Evolutionary conservation across 805 yeast species (phyloP), one percentile per base, ranked within the genome.

Genomic region (Wickerhamomyces bovis): DNA sequence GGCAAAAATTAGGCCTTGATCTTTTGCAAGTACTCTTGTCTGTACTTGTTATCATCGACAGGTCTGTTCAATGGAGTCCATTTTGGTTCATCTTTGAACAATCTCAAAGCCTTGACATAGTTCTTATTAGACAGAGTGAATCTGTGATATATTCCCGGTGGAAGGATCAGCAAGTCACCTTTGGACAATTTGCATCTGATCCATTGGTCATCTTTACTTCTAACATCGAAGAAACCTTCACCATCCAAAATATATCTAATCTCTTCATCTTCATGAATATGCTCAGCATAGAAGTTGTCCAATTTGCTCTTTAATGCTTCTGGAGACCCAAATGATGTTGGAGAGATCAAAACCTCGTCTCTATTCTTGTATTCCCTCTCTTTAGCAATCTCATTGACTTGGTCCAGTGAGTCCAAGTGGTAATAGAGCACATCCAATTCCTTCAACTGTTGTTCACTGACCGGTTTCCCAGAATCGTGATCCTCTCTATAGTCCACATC

Each of bases 181-280:
- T 76, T 72, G 26, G 62, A 70, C 31, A 89, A 72, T 50, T 76
- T 75, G 47, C 83, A 75, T 49, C 98, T 77, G 46, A 92, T 74
- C 99, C 99, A 92, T 46, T 70, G 63, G 46, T 75, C 76, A 12
- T 74, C 60, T 25, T 69, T 60, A 57, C 79, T 83, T 54, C 96
- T 75, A 8, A 92, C 88, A 60, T 92, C 98, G 60, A 92, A 92
- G 66, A 76, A 92, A 0, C 99, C 98, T 46, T 81, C 85, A 11
- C 99, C 99, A 23, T 85, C 96, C 18, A 85, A 60, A 44, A 89
- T 80, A 67, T 89, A 92, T 54, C 99, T 73, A 62, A 92, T 92
- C 69, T 92, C 99, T 67, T 92, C 99, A 63, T 92, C 99, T 63
- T 92, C 98, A 63, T 92, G 99, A 45, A 89, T 72, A 65, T 92